Conservation (phyloP, 2,329 filamentous ascomycete genomes). For the Thelonectria rubi region DNA sequence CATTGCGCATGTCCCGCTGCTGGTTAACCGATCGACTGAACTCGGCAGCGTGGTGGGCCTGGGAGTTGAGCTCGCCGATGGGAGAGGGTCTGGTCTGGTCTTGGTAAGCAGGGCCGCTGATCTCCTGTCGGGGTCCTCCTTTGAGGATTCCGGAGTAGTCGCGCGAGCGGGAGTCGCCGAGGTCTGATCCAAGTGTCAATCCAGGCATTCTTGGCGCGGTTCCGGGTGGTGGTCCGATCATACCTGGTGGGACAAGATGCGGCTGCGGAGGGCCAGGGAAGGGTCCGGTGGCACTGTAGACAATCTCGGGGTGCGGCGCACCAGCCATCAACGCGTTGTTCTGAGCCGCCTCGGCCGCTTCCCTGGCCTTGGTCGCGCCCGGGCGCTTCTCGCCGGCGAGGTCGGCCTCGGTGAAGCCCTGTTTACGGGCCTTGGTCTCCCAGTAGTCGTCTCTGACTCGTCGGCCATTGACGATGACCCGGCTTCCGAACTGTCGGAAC, state of each 20-base stretch:
- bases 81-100: slow-evolving; percentile 83
- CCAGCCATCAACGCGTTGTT: slow-evolving; percentile 70
- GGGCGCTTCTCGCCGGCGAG: slow-evolving; percentile 95
- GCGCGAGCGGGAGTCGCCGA: slow-evolving; percentile 78
- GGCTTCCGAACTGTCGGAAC: slow-evolving; percentile 97
- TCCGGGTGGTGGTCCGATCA: slow-evolving; percentile 71
- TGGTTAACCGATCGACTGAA: slow-evolving; percentile 87
- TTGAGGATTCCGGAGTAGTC: slow-evolving; percentile 83
- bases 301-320: slow-evolving; percentile 79
- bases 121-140: slow-evolving; percentile 86
- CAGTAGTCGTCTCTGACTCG: slow-evolving; percentile 98
- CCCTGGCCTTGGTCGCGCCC: slow-evolving; percentile 86
- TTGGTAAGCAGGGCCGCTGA: slow-evolving; percentile 86
- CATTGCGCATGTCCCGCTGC: slow-evolving; percentile 79
- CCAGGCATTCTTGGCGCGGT: slow-evolving; percentile 79
- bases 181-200: slow-evolving; percentile 82
- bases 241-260: slow-evolving; percentile 75
- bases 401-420: slow-evolving; percentile 97
- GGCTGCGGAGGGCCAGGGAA: slow-evolving; percentile 74
- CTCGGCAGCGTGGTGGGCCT: slow-evolving; percentile 88
- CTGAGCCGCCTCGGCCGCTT: slow-evolving; percentile 75
- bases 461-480: slow-evolving; percentile 88
- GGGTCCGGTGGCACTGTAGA: slow-evolving; percentile 79
- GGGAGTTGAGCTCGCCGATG: slow-evolving; percentile 81
- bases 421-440: slow-evolving; percentile 96